Base-by-base conservation (phyloP, 2,329 filamentous ascomycete genomes). In the Thelonectria blattea region DNA sequence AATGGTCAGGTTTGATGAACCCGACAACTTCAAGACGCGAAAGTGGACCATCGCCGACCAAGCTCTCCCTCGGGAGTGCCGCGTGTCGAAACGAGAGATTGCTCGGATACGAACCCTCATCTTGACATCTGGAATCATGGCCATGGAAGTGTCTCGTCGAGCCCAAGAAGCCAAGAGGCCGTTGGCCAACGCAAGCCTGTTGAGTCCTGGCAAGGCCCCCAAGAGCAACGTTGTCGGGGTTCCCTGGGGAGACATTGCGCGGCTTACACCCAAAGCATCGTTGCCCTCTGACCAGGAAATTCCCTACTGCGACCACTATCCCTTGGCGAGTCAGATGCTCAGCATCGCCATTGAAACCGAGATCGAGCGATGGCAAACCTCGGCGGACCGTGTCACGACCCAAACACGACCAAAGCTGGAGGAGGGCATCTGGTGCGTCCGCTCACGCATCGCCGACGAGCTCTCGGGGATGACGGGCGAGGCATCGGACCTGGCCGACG, bases 91-190 rank as follows among this genome's bases (percentile, higher is more conserved):
- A 68, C 85, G 86, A n/a, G 94, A 97, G 68, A 84, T 96, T 54
- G 90, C 91, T 15, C 88, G 92, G n/a, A 83, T 93, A 2, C 85
- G 88, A 58, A 86, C 92, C 1, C 81, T 96, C 9, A 85, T 97
- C 42, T 81, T 96, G 20, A 91, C 89, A 64, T 92, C 92, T 0
- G 93, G 93, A n/a, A 88, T 97, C 71, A 96, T 96, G 77, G 93
- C 94, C 0, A 88, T 88, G 70, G 91, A 95, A 71, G 91, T 97
- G 56, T 82, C 83, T 27, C 84, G 88, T 4, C 85, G 89, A 48
- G 88, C 90, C 4, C 77, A 88, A 46, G 80, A 81, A 37, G 72
- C 74, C 10, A 76, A 75, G 50, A 72, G 76, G 17, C 73, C 80
- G 0, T 75, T 77, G 27, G 54, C 58, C 54, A 60, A 66, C 2